Base-by-base conservation (phyloP, 371 early-diverging fungal species). In the Actinomortierella ambigua region DNA sequence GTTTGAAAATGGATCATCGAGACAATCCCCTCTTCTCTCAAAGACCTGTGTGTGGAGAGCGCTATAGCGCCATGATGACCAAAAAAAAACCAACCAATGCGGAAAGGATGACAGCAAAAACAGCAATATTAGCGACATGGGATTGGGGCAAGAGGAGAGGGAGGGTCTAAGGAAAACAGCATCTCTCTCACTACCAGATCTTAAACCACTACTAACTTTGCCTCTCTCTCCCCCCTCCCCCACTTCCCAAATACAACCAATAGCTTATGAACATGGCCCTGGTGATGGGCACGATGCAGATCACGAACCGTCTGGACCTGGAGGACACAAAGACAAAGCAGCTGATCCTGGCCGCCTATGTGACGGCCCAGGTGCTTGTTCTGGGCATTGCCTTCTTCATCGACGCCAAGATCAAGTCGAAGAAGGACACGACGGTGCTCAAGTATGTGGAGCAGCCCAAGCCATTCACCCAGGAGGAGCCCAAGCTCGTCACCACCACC, bases 381-480 rank as follows among this genome's bases (percentile, higher is more conserved):
- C 65, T 90, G 43, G 77, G 65, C 2, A 55, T 87, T 66, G 77
- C 87, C 5, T 86, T 70, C 69, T 67, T 82, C 57, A 79, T 91
- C 55, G 85, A 88, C 61, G 53, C 61, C 43, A 53, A 78, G 51
- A 82, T 92, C 55, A 68, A 66, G 54, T 77, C 80, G 68, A 91
- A 90, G 80, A 93, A 93, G 82, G 93, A 93, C 69, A 83, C 79
- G 17, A 85, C 91, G 39, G 78, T 77, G 28, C 81, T 90, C 62
- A 82, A 82, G 60, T 90, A 90, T 75, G 75, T 81, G 26, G 84
- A 86, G 18, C 81, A 78, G 55, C 71, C 82, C 60, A 82, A 80
- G 61, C 80, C 84, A 23, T 53, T 77, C 26, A 69, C 79, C 14
- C 69, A 76, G 18, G 79, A 75, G 41, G 51, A 77, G 54, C 62